These are phyloP conservation scores for Piper betle DNA, from an alignment of 164 flowering plant genomes.

Conservation along the genomic window DNA sequence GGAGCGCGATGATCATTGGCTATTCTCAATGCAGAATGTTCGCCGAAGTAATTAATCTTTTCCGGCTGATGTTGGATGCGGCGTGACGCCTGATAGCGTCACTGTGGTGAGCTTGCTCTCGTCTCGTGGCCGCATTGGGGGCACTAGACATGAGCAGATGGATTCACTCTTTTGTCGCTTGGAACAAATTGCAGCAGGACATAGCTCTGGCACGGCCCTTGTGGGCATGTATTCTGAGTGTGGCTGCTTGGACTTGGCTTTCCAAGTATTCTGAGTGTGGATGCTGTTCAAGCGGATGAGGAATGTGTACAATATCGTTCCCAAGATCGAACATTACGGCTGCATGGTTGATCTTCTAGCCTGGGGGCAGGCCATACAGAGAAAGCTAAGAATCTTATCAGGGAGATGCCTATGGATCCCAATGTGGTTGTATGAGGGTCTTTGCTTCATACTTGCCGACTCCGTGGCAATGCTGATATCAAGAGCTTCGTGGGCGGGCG, in stretches of 20 bases:
- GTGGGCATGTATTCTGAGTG: constrained; percentile 25
- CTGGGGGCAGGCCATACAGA: constrained; percentile 15
- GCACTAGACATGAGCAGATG: constrained; percentile 13
- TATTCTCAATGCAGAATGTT: constrained; percentile 6
- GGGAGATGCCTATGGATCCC: constrained; percentile 23
- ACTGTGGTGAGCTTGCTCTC: constrained; percentile 11
- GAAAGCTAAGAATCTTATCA: constrained; percentile 15
- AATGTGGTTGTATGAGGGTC: constrained; percentile 18
- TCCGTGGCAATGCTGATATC: constrained; percentile 9
- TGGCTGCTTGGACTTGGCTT: constrained; percentile 5
- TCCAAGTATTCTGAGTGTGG: no score
- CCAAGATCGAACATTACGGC: constrained; percentile 24
- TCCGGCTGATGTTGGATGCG: no score
- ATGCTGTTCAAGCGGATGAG: constrained; percentile 11
- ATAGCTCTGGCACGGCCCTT: constrained; percentile 16
- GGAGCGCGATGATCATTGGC: constrained; percentile 10
- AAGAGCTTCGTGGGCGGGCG: no score
- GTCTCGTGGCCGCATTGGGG: constrained; percentile 12
- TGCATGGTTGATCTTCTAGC: constrained; percentile 21
- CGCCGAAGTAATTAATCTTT: constrained; percentile 6
- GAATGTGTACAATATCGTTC: constrained; percentile 5
- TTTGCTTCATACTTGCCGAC: constrained; percentile 19
- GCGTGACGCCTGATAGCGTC: no score
- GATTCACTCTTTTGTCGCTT: constrained; percentile 10
- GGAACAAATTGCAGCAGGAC: constrained; percentile 7